Base-by-base conservation (phyloP, 176 grass and related monocot species). In the Cenchrus fungigraminus region DNA sequence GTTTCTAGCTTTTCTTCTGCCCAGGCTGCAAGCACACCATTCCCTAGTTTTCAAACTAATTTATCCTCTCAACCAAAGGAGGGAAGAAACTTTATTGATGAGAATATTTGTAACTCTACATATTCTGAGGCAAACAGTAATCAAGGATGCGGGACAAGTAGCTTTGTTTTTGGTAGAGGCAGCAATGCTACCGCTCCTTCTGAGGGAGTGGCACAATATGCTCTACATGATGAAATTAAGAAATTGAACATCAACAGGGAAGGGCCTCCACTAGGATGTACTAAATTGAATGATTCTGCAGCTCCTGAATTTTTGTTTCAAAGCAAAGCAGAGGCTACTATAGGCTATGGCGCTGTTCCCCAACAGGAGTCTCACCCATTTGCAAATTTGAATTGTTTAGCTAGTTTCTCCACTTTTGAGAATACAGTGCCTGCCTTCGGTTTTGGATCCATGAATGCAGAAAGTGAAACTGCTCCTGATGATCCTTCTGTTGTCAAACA, bases 221-320 rank as follows among this genome's bases (percentile, higher is more conserved):
- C n/a, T 73, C 75, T 97, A 9, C 78, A 86, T 68, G 88, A 93
- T 70, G 88, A 85, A 37, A 92, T 90, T 65, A 86, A 79, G 61
- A 92, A 94, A 84, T 86, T 93, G 59, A 86, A 91, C 67, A 91
- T 94, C 71, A 74, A 63, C 40, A 69, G 13, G 34, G 74, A 89
- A 74, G 86, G 57, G 44, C 32, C 78, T 78, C 80, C 70, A 37
- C 6, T n/a, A 31, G 64, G 45, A 22, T 42, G 12, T 58, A 57
- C 32, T 77, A 61, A 83, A 37, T 52, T 15, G 56, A 72, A 71
- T 54, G 58, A 74, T 73, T 20, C 59, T 32, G 64, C 9, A 17
- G 29, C 82, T 88, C 9, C 77, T 83, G 66, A 82, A 61, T 87
- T 87, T 82, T 64, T 8, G 9, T 94, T 94, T 81, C 74, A 70